Conservation (phyloP, 257 asterid genomes). For the Linaria vulgaris region DNA sequence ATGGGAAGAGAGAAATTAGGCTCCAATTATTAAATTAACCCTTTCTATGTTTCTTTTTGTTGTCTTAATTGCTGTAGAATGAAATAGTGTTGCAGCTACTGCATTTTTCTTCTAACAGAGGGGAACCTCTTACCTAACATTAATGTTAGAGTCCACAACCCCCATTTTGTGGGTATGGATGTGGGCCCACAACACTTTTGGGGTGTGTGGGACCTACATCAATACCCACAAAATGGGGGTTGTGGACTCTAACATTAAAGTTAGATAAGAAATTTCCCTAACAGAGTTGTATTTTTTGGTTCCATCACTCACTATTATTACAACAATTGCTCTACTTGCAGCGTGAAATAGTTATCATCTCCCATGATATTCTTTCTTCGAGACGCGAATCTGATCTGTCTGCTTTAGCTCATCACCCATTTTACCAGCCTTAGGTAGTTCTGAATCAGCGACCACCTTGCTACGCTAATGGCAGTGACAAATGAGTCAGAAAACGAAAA, state of each 20-base stretch:
- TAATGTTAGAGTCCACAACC: too few species aligned
- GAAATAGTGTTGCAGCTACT: conserved; percentile 2
- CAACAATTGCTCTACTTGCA: conserved; percentile 39
- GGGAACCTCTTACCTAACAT: too few species aligned
- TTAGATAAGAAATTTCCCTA: too few species aligned
- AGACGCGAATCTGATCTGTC: conserved; percentile 71
- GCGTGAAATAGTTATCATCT: conserved; percentile 92
- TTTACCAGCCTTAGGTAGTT: conserved; percentile 78
- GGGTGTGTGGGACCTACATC: too few species aligned
- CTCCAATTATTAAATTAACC: too few species aligned
- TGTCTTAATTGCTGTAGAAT: too few species aligned
- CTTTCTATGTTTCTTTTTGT: too few species aligned
- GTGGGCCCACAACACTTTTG: too few species aligned
- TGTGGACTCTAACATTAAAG: too few species aligned
- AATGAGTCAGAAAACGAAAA: conserved; percentile 64
- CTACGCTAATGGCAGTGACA: conserved; percentile 50
- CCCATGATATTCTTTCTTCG: conserved; percentile 80
- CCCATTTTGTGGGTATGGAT: too few species aligned
- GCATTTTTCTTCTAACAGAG: conserved; percentile 6
- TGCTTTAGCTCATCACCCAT: conserved; percentile 71
- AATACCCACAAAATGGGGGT: too few species aligned
- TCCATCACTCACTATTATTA: not conserved
- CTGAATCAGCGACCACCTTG: conserved; percentile 97
- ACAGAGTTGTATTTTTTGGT: conserved; percentile 5
- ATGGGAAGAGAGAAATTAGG: too few species aligned